Evolutionary conservation across 1,284 basidiomycete genomes (phyloP), one percentile per base, ranked within the genome.

Genomic region (Fomes fomentarius): DNA sequence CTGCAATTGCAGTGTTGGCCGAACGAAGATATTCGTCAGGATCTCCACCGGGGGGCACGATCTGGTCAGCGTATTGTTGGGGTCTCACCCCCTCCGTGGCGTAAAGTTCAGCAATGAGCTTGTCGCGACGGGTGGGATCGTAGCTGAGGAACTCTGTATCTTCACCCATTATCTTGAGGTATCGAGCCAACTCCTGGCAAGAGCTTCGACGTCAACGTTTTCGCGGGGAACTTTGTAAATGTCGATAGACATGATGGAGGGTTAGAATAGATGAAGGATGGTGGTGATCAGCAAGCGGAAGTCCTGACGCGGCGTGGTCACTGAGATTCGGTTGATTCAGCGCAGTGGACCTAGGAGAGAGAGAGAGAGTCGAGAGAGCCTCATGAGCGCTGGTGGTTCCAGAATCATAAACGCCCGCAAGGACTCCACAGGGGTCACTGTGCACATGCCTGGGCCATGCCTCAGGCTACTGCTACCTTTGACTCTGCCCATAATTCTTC

Each of bases 1-100:
- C n/a, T 25, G 17, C 50, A n/a, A 57, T 52, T 19, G 42, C 50
- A 24, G 50, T 50, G 26, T 57, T 37, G 24, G 37, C 55, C 0
- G 35, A 38, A 4, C n/a, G 47, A 10, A 57, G 35, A 25, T 57
- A 46, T 11, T 30, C 21, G 38, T 57, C 50, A 31, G 31, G 46
- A 17, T 45, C n/a, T 2, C 19, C n/a, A 15, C 34, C 28, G 1
- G 15, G 15, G 11, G 22, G 33, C 8, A 57, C 50, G 5, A 44
- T 26, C 26, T 52, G 30, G 4, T n/a, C 1, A 0, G 54, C 44
- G 21, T 24, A 44, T 15, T 21, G 28, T 6, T 26, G n/a, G 12
- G 50, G 35, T 28, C 47, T 50, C n/a, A 31, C 9, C 3, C 42
- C 39, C 7, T 31, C 35, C 12, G 21, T 21, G 7, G 42, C 43